phyloP scores from a whole-genome alignment of 2,329 filamentous ascomycete species.

The Beauveria asiatica region DNA sequence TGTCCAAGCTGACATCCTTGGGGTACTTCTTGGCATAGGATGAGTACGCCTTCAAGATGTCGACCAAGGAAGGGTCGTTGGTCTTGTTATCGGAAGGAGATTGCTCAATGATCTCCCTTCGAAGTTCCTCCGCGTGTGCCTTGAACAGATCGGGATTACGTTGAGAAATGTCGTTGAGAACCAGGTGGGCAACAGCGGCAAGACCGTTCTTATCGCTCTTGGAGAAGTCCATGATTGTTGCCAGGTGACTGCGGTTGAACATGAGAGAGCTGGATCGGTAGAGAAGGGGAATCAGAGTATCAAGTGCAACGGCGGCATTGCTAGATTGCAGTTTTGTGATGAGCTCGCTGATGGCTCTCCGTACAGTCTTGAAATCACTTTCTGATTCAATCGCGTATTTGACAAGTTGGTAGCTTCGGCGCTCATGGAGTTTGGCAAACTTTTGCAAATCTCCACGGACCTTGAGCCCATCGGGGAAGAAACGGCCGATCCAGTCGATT shows the following conservation, averaged over 20 bases:
- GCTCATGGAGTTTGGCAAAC: constrained; percentile 85
- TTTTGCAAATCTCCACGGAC: constrained; percentile 73
- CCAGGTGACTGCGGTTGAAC: constrained; percentile 90
- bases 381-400: constrained; percentile 77
- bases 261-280: constrained; percentile 78
- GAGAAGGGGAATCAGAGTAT: constrained; percentile 73
- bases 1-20: constrained; percentile 71
- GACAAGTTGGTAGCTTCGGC: constrained; percentile 81
- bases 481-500: constrained; percentile 63
- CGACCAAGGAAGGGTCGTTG: constrained; percentile 69
- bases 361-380: constrained; percentile 86
- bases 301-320: constrained; percentile 56
- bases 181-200: constrained; percentile 71
- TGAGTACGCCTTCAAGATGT: constrained; percentile 88
- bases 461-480: constrained; percentile 66
- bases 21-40: constrained; percentile 84
- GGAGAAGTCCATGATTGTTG: constrained; percentile 80
- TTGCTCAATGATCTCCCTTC: constrained; percentile 73
- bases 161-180: constrained; percentile 86
- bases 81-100: constrained; percentile 60
- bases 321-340: constrained; percentile 69
- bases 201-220: constrained; percentile 74
- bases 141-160: constrained; percentile 86
- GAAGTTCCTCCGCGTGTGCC: constrained; percentile 84
- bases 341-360: constrained; percentile 84